These are phyloP conservation scores for Podila verticillata DNA, from an alignment of 192 early-diverging fungal genomes.

Conservation along the genomic window DNA sequence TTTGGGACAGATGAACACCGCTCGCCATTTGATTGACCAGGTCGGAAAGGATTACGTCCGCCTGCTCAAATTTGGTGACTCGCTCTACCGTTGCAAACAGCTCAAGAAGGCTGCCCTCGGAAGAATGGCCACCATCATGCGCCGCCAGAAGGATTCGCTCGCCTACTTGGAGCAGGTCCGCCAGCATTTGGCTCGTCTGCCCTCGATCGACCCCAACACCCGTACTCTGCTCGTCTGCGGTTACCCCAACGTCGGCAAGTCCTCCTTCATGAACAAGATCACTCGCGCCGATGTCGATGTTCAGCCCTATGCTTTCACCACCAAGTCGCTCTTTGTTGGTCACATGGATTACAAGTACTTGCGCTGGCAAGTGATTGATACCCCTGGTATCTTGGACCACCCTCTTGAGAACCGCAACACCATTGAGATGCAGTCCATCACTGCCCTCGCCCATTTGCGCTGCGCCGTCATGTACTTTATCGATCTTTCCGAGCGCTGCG, in stretches of 20 bases:
- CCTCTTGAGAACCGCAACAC: slow-evolving; percentile 99
- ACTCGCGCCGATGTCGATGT: slow-evolving; percentile 99
- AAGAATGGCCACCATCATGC: slow-evolving; percentile 99
- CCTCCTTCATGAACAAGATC: slow-evolving; percentile 98
- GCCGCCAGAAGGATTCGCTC: slow-evolving; percentile 96
- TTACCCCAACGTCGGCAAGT: slow-evolving; percentile 99
- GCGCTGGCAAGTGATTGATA: slow-evolving; percentile 99
- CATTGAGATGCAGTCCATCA: slow-evolving; percentile 99
- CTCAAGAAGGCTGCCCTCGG: slow-evolving; percentile 98
- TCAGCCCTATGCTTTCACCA: slow-evolving; percentile 99
- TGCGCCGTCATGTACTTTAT: slow-evolving; percentile 97
- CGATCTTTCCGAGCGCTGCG: slow-evolving; percentile 98
- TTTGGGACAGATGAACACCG: slow-evolving; percentile 97
- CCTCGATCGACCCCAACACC: slow-evolving; percentile 99
- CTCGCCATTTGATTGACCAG: slow-evolving; percentile 95
- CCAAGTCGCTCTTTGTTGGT: slow-evolving; percentile 99
- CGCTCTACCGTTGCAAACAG: slow-evolving; percentile 98
- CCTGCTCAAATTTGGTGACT: slow-evolving; percentile 99
- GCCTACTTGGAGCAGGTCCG: slow-evolving; percentile 98
- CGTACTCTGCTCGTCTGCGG: slow-evolving; percentile 98
- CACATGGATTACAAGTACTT: slow-evolving; percentile 99
- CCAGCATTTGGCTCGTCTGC: slow-evolving; percentile 98
- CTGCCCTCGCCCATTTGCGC: slow-evolving; percentile 97
- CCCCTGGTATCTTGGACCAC: slow-evolving; percentile 99
- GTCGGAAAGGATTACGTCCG: slow-evolving; percentile 98